Evolutionary conservation across 225 moss, liverwort and hornwort genomes (phyloP), one percentile per base, ranked within the genome.

Genomic region (Climacium dendroides): DNA sequence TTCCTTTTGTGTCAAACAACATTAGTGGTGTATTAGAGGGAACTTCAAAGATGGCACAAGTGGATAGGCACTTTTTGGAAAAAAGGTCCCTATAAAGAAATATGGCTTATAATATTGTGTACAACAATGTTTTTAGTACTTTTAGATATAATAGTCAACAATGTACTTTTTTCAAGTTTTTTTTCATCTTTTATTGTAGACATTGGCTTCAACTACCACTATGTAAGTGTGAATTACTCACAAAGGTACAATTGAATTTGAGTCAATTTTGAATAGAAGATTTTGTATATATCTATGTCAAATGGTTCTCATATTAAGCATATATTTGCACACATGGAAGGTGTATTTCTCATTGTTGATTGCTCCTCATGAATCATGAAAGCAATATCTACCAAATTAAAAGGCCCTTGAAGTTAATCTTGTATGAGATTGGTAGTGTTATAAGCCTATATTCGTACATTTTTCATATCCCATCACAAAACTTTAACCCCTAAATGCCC

Each of bases 21-120:
- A 65, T 65, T 35, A 9, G 10, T 0, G 1, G 3, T 65, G 19
- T 61, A 61, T 35, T 64, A 10, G 2, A 0, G 4, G n/a, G 1
- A n/a, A 19, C 4, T 11, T 19, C 20, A n/a, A 65, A 35, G 19
- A 65, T 65, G 65, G 19, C 17, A 65, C 19, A 19, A 65, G 35
- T 35, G 5, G 19, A 65, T 20, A n/a, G 10, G 65, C 20, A 11
- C 20, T 66, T 66, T 66, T 7, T 6, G 6, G 20, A 66, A 20
- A n/a, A 4, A 66, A 66, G 6, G 10, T 6, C 10, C 34, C 3
- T 18, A 1, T n/a, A n/a, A n/a, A 18, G 10, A 66, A 66, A 66
- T n/a, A 65, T 65, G 6, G 20, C 65, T 35, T 65, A 66, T 12
- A 20, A 12, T n/a, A n/a, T 1, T 66, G 6, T 20, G 3, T 66